These are phyloP conservation scores for Pseudopyrenochaeta lycopersici DNA, from an alignment of 2,329 filamentous ascomycete species.

Conservation along the genomic window DNA sequence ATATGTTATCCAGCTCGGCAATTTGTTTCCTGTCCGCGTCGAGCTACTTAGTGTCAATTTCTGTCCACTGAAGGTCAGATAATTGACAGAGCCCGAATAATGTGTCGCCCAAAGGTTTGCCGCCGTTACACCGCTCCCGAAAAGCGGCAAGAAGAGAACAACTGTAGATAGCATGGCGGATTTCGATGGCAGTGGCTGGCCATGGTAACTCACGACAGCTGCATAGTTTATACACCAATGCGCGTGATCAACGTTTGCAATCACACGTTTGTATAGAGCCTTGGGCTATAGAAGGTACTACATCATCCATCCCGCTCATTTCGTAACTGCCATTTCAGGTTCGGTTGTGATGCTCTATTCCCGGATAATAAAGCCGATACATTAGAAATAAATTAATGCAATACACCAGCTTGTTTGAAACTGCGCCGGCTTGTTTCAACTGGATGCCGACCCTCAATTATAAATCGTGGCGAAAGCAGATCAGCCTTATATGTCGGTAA, in stretches of 20 bases:
- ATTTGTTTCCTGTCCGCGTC: conserved; percentile 28
- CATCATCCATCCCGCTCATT: conserved; percentile 10
- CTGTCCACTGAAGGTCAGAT: conserved; percentile 33
- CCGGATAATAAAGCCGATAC: conserved; percentile 17
- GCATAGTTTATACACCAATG: conserved; percentile 15
- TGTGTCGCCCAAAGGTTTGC: conserved; percentile 42
- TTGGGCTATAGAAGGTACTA: conserved; percentile 9
- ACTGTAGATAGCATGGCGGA: conserved; percentile 32
- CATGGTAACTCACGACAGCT: background rate
- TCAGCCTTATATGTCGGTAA: conserved; percentile 7
- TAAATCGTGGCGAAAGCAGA: conserved; percentile 3
- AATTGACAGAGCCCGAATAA: conserved; percentile 42
- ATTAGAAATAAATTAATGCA: conserved; percentile 17
- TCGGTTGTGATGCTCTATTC: conserved; percentile 8
- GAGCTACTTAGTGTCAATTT: conserved; percentile 31
- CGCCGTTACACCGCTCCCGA: conserved; percentile 34
- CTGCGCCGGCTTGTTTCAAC: conserved; percentile 19
- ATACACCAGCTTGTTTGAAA: conserved; percentile 20
- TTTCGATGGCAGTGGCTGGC: background rate
- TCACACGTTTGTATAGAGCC: conserved; percentile 16
- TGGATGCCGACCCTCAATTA: conserved; percentile 4
- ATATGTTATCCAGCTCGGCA: conserved; percentile 45
- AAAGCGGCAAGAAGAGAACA: conserved; percentile 33
- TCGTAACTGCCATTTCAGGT: conserved; percentile 6
- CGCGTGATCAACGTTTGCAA: conserved; percentile 13